These are phyloP conservation scores for Lactarius evosmus DNA, from an alignment of 768 basidiomycete species.

Conservation along the genomic window DNA sequence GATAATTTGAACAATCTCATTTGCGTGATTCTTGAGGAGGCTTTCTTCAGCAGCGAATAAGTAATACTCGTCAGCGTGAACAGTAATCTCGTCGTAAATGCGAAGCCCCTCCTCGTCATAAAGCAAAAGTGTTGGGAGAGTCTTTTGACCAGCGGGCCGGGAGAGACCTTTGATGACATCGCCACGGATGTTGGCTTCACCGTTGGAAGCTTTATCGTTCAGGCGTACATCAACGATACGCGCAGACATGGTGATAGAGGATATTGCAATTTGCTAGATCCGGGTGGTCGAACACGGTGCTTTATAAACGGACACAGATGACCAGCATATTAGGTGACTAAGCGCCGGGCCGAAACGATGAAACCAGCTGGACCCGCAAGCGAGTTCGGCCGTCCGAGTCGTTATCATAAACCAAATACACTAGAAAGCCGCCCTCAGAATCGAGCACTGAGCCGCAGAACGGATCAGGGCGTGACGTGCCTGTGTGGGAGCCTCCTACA, in stretches of 20 bases:
- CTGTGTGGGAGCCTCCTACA: neutral
- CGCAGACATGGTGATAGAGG: conserved; percentile 17
- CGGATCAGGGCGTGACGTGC: neutral
- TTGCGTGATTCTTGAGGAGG: conserved; percentile 68
- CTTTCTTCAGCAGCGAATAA: conserved; percentile 85
- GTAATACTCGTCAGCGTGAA: conserved; percentile 79
- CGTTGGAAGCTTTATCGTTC: conserved; percentile 36
- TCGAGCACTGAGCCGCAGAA: neutral
- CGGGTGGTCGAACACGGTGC: no score
- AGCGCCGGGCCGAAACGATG: conserved; percentile 1
- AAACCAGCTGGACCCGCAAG: conserved; percentile 4
- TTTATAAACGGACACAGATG: conserved; percentile 9
- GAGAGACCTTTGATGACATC: conserved; percentile 55
- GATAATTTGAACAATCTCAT: conserved; percentile 75
- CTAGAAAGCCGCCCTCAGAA: neutral
- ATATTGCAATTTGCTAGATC: neutral
- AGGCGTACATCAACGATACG: conserved; percentile 53
- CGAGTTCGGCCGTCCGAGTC: neutral
- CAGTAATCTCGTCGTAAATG: conserved; percentile 84
- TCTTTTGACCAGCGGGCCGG: conserved; percentile 52
- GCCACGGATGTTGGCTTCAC: conserved; percentile 35
- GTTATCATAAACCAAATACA: neutral
- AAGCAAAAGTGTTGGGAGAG: conserved; percentile 76
- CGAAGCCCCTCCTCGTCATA: conserved; percentile 85
- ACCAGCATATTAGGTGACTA: conserved; percentile 1